Base-by-base conservation (phyloP, 176 grass and related monocot species). In the Carex pumila region DNA sequence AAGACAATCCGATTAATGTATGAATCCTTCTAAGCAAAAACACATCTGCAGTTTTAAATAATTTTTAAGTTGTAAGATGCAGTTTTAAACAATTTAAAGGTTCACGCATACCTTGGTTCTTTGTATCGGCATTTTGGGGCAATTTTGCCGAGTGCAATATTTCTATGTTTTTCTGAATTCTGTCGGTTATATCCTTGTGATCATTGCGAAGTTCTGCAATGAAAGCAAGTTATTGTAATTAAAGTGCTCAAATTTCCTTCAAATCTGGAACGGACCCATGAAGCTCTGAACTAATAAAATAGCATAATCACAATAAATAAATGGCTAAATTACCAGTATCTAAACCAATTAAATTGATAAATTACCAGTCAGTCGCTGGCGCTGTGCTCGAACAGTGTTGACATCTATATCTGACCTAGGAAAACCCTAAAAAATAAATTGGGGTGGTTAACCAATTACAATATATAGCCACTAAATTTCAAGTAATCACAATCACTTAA, bases 161-260 rank as follows among this genome's bases (percentile, higher is more conserved):
- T 87, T 94, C 84, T 41, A 99, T 31, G 66, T 94, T 95, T 43
- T 94, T 99, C 25, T 91, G 91, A 30, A 99, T 95, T 85, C 88
- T 93, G 52, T 85, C 85, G 15, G 93, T 94, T 74, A 95, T 83
- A 88, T 88, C 83, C 78, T 92, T 94, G 70, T 99, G 87, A 65
- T 99, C 96, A 75, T 87, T 94, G 43, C 82, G 56, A 80, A 99
- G 53, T 43, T 90, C 96, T 99, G 83, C 74, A 89, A 85, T 19
- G 18, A 72, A 64, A 64, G 22, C 73, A 31, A 54, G 49, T 71
- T 19, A 71, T 45, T 19, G 15, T 52, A 7, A 52, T 13, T 49
- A 64, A 64, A 64, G 22, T 30, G n/a, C 0, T 30, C 1, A 6
- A 50, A 50, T 50, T 50, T 50, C 47, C 47, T 45, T 72, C 69